Percentiles rank a stretch among this genome's conserved stretches.
These are phyloP conservation scores for Alternaria incomplexa DNA, from an alignment of 2,329 filamentous ascomycete species.

Conservation along the genomic window DNA sequence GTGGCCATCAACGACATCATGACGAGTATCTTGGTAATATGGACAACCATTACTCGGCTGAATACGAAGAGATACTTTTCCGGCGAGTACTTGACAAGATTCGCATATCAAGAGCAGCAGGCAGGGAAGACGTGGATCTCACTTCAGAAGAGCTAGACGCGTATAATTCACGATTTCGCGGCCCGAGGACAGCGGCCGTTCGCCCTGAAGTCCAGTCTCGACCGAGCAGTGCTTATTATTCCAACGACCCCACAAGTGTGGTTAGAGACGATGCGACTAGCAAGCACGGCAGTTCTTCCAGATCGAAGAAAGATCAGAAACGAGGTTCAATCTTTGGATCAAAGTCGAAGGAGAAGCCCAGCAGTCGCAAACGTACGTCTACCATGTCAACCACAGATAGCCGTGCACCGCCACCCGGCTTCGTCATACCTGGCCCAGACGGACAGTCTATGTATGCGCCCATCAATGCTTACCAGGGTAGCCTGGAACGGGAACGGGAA, in stretches of 20 bases:
- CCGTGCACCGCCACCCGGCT: slow-evolving; percentile 51
- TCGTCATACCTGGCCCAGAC: slow-evolving; percentile 57
- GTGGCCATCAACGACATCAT: slow-evolving; percentile 59
- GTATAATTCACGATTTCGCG: slow-evolving; percentile 71
- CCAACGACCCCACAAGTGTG: slow-evolving; percentile 38
- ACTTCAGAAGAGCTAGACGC: slow-evolving; percentile 81
- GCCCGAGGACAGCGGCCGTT: slow-evolving; percentile 45
- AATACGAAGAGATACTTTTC: slow-evolving; percentile 76
- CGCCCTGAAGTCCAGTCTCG: slow-evolving; percentile 28
- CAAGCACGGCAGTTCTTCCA: slow-evolving; percentile 32
- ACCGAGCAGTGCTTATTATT: slow-evolving; percentile 30
- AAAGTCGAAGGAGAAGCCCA: slow-evolving; percentile 40
- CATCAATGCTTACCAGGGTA: slow-evolving; percentile 50
- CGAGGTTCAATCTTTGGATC: slow-evolving; percentile 37
- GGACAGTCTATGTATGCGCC: slow-evolving; percentile 54
- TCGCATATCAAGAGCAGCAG: slow-evolving; percentile 74
- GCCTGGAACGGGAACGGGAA: slow-evolving; percentile 41
- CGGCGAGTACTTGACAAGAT: slow-evolving; percentile 82
- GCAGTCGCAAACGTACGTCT: slow-evolving; percentile 38
- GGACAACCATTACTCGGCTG: slow-evolving; percentile 45
- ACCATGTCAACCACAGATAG: slow-evolving; percentile 22
- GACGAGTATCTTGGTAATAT: slow-evolving; percentile 53
- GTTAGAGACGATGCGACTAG: slow-evolving; percentile 38
- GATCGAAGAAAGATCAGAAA: slow-evolving; percentile 46
- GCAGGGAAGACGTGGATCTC: slow-evolving; percentile 85